A percentile compares a stretch with the other conserved stretches of the same genome.
phyloP scores from a whole-genome alignment of 257 asterid genomes.

The Gentiana straminea region DNA sequence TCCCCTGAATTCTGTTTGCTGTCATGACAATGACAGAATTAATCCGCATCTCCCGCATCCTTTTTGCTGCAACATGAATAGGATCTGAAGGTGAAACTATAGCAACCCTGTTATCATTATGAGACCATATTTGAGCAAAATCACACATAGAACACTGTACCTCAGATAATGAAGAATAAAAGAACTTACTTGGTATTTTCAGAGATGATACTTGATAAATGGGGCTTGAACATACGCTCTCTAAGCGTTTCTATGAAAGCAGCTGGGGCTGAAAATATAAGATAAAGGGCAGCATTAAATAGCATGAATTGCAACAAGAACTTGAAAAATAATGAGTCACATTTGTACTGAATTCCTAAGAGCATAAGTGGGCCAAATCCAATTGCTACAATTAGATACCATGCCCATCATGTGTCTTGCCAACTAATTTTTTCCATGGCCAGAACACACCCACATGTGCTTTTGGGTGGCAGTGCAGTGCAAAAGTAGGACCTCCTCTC shows the following conservation, averaged over 20 bases:
- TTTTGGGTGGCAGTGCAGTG: too few relatives aligned
- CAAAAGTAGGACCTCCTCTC: too few relatives aligned
- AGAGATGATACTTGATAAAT: slow-evolving; percentile 66
- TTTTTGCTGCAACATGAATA: slow-evolving; percentile 78
- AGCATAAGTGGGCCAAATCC: too few relatives aligned
- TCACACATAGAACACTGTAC: slow-evolving; percentile 4
- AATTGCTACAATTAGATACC: too few relatives aligned
- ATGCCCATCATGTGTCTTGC: too few relatives aligned
- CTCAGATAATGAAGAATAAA: slow-evolving; percentile 1
- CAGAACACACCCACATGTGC: too few relatives aligned
- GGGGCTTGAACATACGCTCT: slow-evolving; percentile 93
- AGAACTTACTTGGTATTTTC: slow-evolving; percentile 55
- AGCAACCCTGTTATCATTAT: slow-evolving; percentile 53
- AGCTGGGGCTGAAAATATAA: slow-evolving; percentile 57
- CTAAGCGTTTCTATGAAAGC: slow-evolving; percentile 78
- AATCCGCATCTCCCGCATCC: slow-evolving; percentile 76
- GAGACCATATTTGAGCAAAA: slow-evolving; percentile 13
- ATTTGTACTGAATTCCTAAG: too few relatives aligned
- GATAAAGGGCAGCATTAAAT: neutral
- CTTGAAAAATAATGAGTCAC: too few relatives aligned
- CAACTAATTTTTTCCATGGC: too few relatives aligned
- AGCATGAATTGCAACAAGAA: too few relatives aligned
- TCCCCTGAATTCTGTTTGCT: slow-evolving; percentile 74
- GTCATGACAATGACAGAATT: slow-evolving; percentile 64
- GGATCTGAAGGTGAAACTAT: slow-evolving; percentile 67